Evolutionary conservation across 2,329 filamentous ascomycete species (phyloP).

Genomic region (Colletotrichum horii): DNA sequence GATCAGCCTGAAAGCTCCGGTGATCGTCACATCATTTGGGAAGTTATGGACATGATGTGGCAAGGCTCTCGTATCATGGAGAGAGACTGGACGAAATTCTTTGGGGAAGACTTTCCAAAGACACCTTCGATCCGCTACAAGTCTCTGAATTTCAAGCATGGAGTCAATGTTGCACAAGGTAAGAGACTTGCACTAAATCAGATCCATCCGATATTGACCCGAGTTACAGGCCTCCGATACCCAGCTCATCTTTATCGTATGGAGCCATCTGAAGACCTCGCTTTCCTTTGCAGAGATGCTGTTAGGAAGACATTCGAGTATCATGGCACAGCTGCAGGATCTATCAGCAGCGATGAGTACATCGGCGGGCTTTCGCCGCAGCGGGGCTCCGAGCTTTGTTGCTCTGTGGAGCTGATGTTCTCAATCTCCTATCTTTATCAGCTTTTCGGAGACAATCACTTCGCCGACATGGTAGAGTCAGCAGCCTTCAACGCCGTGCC

Average conservation of each 20-base stretch:
- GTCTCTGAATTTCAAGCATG: conserved; percentile 43
- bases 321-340: conserved; percentile 45
- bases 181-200: conserved; percentile 6
- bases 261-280: conserved; percentile 39
- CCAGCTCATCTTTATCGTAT: conserved; percentile 45
- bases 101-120: conserved; percentile 17
- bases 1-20: conserved; percentile 34
- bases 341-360: conserved; percentile 46
- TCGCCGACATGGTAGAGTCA: conserved; percentile 56
- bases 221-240: conserved; percentile 39
- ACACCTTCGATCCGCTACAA: conserved; percentile 26
- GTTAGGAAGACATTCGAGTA: conserved; percentile 40
- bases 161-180: conserved; percentile 50
- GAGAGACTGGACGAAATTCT: conserved; percentile 37
- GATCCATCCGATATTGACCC: neutral
- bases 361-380: conserved; percentile 41
- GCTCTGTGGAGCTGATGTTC: conserved; percentile 37
- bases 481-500: conserved; percentile 62
- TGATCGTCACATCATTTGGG: conserved; percentile 34
- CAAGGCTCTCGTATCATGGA: conserved; percentile 27
- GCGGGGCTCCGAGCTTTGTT: conserved; percentile 41
- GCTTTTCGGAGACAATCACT: conserved; percentile 35
- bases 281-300: conserved; percentile 39
- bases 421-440: conserved; percentile 38
- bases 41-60: conserved; percentile 45